A percentile compares a stretch with the other conserved stretches of the same genome.
phyloP scores from a whole-genome alignment of 192 early-diverging fungal genomes.

The Nowakowskiella sp. region DNA sequence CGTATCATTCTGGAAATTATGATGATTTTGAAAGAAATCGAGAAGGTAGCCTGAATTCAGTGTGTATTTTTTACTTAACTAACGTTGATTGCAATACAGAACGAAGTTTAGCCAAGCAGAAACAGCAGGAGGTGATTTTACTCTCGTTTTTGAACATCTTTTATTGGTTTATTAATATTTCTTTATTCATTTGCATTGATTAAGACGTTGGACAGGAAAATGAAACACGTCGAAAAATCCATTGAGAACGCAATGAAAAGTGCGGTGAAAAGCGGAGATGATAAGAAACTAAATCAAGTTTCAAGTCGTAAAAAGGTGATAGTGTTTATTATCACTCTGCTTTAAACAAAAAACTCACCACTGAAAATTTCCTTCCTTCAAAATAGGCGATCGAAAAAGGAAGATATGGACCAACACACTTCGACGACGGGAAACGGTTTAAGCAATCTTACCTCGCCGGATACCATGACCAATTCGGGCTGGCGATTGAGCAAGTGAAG shows the following conservation, averaged over 20 bases:
- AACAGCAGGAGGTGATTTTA: constrained; percentile 48
- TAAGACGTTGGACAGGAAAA: constrained; percentile 7
- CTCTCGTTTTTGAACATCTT: constrained; percentile 48
- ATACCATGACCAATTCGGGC: constrained; percentile 10
- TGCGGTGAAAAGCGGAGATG: constrained; percentile 68
- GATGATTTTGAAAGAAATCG: constrained; percentile 70
- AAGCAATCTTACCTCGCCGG: constrained; percentile 26
- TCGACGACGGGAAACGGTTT: constrained; percentile 32
- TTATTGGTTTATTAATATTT: background rate
- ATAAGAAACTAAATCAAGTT: constrained; percentile 67
- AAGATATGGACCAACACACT: background rate
- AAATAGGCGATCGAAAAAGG: background rate
- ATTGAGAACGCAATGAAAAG: constrained; percentile 68
- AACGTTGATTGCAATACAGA: background rate
- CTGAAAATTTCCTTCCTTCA: background rate
- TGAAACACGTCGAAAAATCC: constrained; percentile 65
- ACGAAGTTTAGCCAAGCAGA: constrained; percentile 37
- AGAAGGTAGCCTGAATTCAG: constrained; percentile 61
- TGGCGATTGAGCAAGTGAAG: constrained; percentile 16
- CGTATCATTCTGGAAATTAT: constrained; percentile 79
- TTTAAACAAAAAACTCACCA: too few species aligned
- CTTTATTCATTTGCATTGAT: background rate
- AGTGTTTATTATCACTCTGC: background rate
- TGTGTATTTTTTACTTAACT: too few species aligned
- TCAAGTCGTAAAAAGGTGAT: constrained; percentile 75